A percentile compares a stretch with the other conserved stretches of the same genome.
These are phyloP conservation scores for Strigomonas culicis DNA, from an alignment of 208 protist species.

Conservation along the genomic window DNA sequence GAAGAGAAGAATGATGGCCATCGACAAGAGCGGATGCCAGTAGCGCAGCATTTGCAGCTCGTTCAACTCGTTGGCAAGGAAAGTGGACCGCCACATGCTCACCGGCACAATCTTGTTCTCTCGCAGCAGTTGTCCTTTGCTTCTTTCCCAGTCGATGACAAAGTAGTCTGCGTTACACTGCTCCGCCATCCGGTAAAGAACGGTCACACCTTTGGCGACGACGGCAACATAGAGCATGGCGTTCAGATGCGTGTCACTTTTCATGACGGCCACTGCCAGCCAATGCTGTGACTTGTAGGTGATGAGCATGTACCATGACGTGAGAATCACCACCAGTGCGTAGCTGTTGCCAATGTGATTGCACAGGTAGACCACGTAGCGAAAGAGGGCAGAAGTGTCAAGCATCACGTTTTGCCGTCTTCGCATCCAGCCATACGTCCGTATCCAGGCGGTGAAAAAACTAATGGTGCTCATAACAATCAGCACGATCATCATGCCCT, in stretches of 20 bases:
- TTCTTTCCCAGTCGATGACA: constrained; percentile 88
- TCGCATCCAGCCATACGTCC: constrained; percentile 82
- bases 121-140: constrained; percentile 79
- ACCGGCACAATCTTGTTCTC: constrained; percentile 81
- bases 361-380: constrained; percentile 73
- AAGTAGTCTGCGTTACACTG: constrained; percentile 89
- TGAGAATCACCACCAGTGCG: constrained; percentile 40
- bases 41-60: constrained; percentile 72
- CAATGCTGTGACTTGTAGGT: constrained; percentile 51
- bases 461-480: constrained; percentile 53
- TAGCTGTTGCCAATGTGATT: constrained; percentile 72
- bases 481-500: constrained; percentile 45
- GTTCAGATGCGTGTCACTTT: constrained; percentile 50
- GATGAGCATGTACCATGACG: constrained; percentile 74
- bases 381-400: constrained; percentile 33
- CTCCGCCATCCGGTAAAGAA: constrained; percentile 68
- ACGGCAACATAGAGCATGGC: constrained; percentile 63
- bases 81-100: constrained; percentile 86
- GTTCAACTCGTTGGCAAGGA: constrained; percentile 81
- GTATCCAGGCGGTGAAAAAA: constrained; percentile 58
- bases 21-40: constrained; percentile 66
- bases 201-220: constrained; percentile 45
- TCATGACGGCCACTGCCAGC: constrained; percentile 30
- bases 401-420: constrained; percentile 71
- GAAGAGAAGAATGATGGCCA: constrained; percentile 72